A percentile compares a stretch with the other conserved stretches of the same genome.
phyloP scores from a whole-genome alignment of 495 filamentous ascomycete genomes.

The Ascodesmis nigricans region DNA sequence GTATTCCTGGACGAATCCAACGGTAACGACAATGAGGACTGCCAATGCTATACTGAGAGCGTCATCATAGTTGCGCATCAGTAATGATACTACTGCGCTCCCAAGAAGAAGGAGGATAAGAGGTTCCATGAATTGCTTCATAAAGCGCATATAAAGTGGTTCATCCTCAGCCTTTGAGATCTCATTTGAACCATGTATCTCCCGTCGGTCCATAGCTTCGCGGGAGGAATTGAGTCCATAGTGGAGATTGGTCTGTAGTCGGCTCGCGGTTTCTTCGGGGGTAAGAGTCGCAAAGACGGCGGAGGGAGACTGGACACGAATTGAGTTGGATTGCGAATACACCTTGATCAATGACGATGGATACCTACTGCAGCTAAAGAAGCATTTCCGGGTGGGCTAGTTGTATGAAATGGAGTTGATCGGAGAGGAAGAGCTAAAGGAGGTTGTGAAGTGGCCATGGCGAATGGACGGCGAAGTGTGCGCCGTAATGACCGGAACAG shows the following conservation, averaged over 20 bases:
- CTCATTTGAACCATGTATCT: slow-evolving; percentile 75
- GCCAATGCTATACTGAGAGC: slow-evolving; percentile 85
- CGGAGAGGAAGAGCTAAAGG: background rate
- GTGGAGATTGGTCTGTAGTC: slow-evolving; percentile 58
- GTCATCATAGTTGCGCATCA: slow-evolving; percentile 92
- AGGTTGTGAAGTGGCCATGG: background rate
- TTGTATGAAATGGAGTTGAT: background rate
- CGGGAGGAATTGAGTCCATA: slow-evolving; percentile 51
- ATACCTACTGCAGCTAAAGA: no score
- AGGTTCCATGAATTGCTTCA: slow-evolving; percentile 91
- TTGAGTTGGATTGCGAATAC: no score
- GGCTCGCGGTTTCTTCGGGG: slow-evolving; percentile 52
- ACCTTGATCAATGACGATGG: slow-evolving; percentile 4
- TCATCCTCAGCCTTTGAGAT: slow-evolving; percentile 84
- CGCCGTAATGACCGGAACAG: no score
- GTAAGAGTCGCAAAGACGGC: slow-evolving; percentile 38
- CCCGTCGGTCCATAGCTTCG: slow-evolving; percentile 56
- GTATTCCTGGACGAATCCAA: slow-evolving; percentile 95
- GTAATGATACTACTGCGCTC: slow-evolving; percentile 69
- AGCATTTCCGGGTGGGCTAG: background rate
- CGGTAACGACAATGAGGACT: slow-evolving; percentile 88
- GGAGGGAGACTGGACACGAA: slow-evolving; percentile 23
- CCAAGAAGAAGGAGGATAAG: slow-evolving; percentile 70
- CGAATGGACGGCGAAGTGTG: no score
- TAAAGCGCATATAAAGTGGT: slow-evolving; percentile 78